Evolutionary conservation across 768 basidiomycete genomes (phyloP).

Genomic region (Tricholoma furcatifolium): DNA sequence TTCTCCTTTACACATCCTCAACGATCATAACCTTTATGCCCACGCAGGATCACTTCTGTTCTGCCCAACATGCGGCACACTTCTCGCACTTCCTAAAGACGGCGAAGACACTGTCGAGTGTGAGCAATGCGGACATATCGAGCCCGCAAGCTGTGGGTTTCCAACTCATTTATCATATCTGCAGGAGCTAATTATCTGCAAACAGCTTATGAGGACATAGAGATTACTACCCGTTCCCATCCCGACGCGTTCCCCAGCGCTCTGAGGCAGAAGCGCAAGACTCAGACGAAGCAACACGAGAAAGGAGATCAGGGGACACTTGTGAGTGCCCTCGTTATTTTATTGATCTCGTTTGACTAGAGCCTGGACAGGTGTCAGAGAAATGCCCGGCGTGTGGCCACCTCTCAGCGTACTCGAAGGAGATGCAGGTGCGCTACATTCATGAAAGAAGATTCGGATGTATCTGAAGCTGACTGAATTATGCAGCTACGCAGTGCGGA

Average conservation of each 20-base stretch:
- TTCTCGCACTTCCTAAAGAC: conserved; percentile 79
- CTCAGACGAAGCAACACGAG: conserved; percentile 79
- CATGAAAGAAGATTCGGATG: not conserved
- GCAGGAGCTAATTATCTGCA: not conserved
- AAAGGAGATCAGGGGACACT: conserved; percentile 62
- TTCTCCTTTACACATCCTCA: not conserved
- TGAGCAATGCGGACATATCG: conserved; percentile 84
- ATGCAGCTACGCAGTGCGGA: conserved; percentile 82
- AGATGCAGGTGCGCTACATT: conserved; percentile 65
- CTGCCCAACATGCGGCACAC: conserved; percentile 90
- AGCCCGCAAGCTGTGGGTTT: conserved; percentile 84
- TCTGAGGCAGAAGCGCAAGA: conserved; percentile 84
- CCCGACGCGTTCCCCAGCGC: conserved; percentile 94
- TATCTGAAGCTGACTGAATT: not conserved
- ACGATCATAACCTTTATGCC: not conserved
- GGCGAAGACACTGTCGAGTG: conserved; percentile 76
- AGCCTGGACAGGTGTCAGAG: conserved; percentile 67
- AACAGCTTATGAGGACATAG: conserved; percentile 83
- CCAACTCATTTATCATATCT: not conserved
- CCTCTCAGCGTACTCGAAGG: conserved; percentile 83
- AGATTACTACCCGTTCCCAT: conserved; percentile 87
- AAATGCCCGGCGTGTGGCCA: conserved; percentile 88
- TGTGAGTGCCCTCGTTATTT: conserved; percentile 25
- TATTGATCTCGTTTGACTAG: not conserved
- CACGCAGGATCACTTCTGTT: conserved; percentile 83